phyloP scores from a whole-genome alignment of 2,329 filamentous ascomycete genomes.

The Clathrospora elynae region DNA sequence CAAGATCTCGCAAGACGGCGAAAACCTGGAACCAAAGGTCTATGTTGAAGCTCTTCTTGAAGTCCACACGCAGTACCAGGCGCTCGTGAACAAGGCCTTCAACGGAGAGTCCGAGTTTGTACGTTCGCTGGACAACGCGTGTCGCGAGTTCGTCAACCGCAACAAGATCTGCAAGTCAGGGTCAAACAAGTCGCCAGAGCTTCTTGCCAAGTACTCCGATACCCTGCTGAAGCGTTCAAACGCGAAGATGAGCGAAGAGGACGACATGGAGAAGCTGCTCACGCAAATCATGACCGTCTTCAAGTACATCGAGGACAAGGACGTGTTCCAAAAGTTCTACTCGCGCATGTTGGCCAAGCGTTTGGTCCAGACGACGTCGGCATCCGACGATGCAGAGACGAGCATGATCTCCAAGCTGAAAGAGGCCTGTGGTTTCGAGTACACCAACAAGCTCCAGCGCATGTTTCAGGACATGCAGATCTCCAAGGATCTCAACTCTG shows the following conservation, averaged over 20 bases:
- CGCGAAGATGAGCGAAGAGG: constrained; percentile 88
- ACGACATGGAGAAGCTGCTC: constrained; percentile 86
- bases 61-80: constrained; percentile 91
- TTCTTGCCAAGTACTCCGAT: constrained; percentile 95
- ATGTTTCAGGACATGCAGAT: constrained; percentile 99
- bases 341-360: constrained; percentile 94
- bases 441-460: constrained; percentile 98
- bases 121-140: constrained; percentile 92
- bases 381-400: constrained; percentile 95
- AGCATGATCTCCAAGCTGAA: constrained; percentile 99
- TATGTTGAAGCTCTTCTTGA: constrained; percentile 95
- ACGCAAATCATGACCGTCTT: constrained; percentile 98
- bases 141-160: constrained; percentile 95
- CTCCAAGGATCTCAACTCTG: constrained; percentile 91
- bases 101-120: constrained; percentile 97
- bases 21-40: constrained; percentile 91
- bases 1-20: constrained; percentile 85
- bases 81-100: constrained; percentile 89
- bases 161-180: constrained; percentile 95
- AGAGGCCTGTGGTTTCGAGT: constrained; percentile 97
- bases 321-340: constrained; percentile 99
- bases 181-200: constrained; percentile 90
- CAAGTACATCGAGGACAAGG: constrained; percentile 99
- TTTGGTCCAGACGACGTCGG: constrained; percentile 91
- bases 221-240: constrained; percentile 84